Base-by-base conservation (phyloP, 2,329 filamentous ascomycete genomes). In the Alternaria brassicae region DNA sequence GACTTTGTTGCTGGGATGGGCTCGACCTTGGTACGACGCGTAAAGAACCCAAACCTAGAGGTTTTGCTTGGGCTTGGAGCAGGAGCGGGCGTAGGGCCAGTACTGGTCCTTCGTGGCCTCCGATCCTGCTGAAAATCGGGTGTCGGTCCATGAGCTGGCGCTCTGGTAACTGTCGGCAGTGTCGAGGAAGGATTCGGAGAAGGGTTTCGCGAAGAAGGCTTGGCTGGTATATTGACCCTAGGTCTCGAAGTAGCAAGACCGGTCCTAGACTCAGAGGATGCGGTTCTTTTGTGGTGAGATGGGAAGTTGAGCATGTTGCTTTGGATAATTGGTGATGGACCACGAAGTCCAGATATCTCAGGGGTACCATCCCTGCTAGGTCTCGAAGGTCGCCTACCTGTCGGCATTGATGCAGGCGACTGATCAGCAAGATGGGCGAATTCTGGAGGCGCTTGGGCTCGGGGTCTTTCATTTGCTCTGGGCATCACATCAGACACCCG, bases 11-110 rank as follows among this genome's bases (percentile, higher is more conserved):
- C 60, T 10, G 77, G 73, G 40, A 87, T 83, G 4, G 85, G 74
- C 1, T 86, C 82, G 0, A 86, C 83, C 76, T 92, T 96, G 13
- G 88, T 88, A 56, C 88, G 88, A 65, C 90, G 86, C 8, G 89
- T 83, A 69, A 97, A 96, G 53, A 97, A 84, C 1, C 90, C 89
- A 74, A 97, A 95, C 2, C 90, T 86, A 7, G 86, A 83, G 36
- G 87, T 86, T 12, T 85, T 84, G 9, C 82, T 83, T 4, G 86
- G 80, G 53, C 83, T 85, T 2, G 88, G 68, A 13, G 70, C 61
- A 39, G 71, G 63, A 62, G 83, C 88, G 21, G 73, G 66, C 19
- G 64, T 73, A 10, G 42, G 56, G 7, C 56, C 56, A 32, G 76
- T 75, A 48, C 72, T 72, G 2, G 69, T 68, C 23, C 72, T 70